Evolutionary conservation across 768 basidiomycete genomes (phyloP).

Genomic region (Coprinopsis sp.): DNA sequence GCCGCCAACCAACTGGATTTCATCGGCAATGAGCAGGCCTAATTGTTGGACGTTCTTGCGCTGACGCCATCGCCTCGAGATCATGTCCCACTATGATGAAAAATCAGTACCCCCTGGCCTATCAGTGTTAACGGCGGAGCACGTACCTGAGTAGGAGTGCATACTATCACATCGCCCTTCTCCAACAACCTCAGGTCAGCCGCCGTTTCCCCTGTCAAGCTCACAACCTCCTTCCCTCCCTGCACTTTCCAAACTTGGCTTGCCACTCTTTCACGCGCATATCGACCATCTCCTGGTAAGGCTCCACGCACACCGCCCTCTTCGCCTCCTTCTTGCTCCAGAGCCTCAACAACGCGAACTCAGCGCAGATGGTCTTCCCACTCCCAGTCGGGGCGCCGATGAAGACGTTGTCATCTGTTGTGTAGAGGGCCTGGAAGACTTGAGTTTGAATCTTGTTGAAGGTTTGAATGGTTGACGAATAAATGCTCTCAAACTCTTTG

Average conservation of each 20-base stretch:
- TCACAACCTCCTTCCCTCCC: slow-evolving; percentile 91
- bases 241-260: slow-evolving; percentile 78
- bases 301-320: slow-evolving; percentile 92
- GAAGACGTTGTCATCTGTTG: slow-evolving; percentile 94
- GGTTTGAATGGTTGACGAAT: slow-evolving; percentile 69
- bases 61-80: slow-evolving; percentile 94
- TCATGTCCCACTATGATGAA: slow-evolving; percentile 77
- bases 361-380: slow-evolving; percentile 96
- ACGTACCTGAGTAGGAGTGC: slow-evolving; percentile 84
- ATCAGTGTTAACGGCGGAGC: not conserved
- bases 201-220: slow-evolving; percentile 90
- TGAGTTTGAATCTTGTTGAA: slow-evolving; percentile 99
- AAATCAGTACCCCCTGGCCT: slow-evolving; percentile 5
- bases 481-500: slow-evolving; percentile 86
- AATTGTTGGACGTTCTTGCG: slow-evolving; percentile 95
- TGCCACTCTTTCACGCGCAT: slow-evolving; percentile 86
- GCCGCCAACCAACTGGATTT: slow-evolving; percentile 91
- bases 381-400: slow-evolving; percentile 96
- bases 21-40: slow-evolving; percentile 90
- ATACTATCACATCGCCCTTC: slow-evolving; percentile 90
- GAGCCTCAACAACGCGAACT: slow-evolving; percentile 90
- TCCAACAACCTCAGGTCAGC: slow-evolving; percentile 86
- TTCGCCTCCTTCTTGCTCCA: slow-evolving; percentile 85
- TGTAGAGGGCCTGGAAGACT: slow-evolving; percentile 97
- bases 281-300: slow-evolving; percentile 97